Base-by-base conservation (phyloP, 768 basidiomycete genomes). In the Russula vinacea region DNA sequence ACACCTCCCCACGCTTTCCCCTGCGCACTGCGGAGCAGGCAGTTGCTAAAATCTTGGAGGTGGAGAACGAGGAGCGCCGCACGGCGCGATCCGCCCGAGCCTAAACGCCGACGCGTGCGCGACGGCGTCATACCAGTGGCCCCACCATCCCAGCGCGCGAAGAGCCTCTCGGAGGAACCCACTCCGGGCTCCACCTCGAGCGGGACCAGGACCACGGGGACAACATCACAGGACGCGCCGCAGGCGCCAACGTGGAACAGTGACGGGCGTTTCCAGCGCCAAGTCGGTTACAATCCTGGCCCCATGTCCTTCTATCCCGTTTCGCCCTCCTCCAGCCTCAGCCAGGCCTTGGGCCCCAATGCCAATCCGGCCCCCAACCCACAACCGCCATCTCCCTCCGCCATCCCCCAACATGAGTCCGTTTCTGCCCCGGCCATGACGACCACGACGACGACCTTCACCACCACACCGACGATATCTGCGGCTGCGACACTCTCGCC, bases 21-120 rank as follows among this genome's bases (percentile, higher is more conserved):
- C 40, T 69, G 54, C 68, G 68, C 42, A 68, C 68, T 2, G 68
- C 68, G 8, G 66, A 61, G 35, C 66, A 69, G 56, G 68, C 68
- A 4, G 62, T 69, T 22, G 66, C 68, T 2, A 69, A 69, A 64
- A 69, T 69, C 13, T 32, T 69, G 24, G 66, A 69, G 60, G 58
- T 64, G 7, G 68, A 69, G 53, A 64, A 32, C 35, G 68, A 69
- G 44, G 68, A 69, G 32, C 66, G 62, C 26, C 62, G 68, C 66
- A 62, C 24, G 66, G 68, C 68, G 68, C 16, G 68, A 68, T 33
- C 49, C 66, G 19, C 66, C 66, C 39, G 67, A 60, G 33, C 58
- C 59, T 8, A 68, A 67, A 55, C 68, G 68, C 16, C 58, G 67
- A 55, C 68, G 68, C 40, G 52, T 63, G 16, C 56, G 62, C 33